Conservation (phyloP, 2,329 filamentous ascomycete genomes). For the Rutstroemia sp. region DNA sequence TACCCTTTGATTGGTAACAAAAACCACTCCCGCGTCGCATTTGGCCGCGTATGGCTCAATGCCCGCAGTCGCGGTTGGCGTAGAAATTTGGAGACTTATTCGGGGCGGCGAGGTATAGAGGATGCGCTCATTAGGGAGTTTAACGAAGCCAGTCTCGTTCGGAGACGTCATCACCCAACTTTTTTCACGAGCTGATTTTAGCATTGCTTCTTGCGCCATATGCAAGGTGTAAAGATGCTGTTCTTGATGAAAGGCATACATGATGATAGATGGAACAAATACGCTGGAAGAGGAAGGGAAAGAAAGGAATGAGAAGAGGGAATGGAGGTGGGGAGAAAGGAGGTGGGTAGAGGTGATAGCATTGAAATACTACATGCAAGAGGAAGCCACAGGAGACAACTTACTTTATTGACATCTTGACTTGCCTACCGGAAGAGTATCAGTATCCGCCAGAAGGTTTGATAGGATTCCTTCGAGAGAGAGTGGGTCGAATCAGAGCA, state of each 20-base stretch:
- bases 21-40: slow-evolving; percentile 67
- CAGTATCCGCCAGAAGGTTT: slow-evolving; percentile 6
- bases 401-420: slow-evolving; percentile 11
- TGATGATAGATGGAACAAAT: slow-evolving; percentile 10
- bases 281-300: not conserved
- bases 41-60: slow-evolving; percentile 60
- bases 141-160: slow-evolving; percentile 63
- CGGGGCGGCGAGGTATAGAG: slow-evolving; percentile 74
- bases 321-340: not conserved
- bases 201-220: slow-evolving; percentile 21
- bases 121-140: slow-evolving; percentile 74
- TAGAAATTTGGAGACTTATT: slow-evolving; percentile 68
- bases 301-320: not conserved
- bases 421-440: slow-evolving; percentile 7
- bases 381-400: slow-evolving; percentile 5
- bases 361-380: slow-evolving; percentile 6
- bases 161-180: slow-evolving; percentile 92
- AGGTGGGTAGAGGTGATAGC: not conserved
- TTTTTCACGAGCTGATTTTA: slow-evolving; percentile 24
- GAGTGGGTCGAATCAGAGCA: slow-evolving; percentile 5
- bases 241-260: slow-evolving; percentile 29
- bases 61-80: slow-evolving; percentile 50
- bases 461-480: slow-evolving; percentile 4
- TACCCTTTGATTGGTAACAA: slow-evolving; percentile 81
- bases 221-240: slow-evolving; percentile 25